Evolutionary conservation across 768 basidiomycete species (phyloP), one percentile per base, ranked within the genome.

Genomic region (Cystobasidiopsis lactophilus): DNA sequence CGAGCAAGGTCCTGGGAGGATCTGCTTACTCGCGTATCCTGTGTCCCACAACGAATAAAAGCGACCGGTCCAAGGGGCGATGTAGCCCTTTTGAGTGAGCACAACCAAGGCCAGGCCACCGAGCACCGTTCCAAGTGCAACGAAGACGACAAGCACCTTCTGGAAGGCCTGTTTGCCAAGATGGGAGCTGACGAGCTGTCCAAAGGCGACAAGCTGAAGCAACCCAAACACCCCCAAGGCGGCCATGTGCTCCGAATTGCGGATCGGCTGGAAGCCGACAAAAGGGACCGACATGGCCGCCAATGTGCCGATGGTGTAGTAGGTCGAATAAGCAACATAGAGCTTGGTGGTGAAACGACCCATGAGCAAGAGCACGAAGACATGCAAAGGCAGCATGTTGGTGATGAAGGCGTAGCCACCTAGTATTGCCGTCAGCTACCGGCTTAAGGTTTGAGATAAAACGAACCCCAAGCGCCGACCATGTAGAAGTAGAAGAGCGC

Each of bases 1-100:
- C 91, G 93, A 13, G 21, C 24, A 27, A 46, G 21, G 11, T 14
- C 11, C 14, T 27, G 24, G 24, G 44, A 59, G 47, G 50, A n/a
- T n/a, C n/a, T n/a, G n/a, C n/a, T n/a, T n/a, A n/a, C n/a, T n/a
- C n/a, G 93, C 93, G 63, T 98, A 98, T 30, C 86, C 91, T 0
- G 91, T 96, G 66, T 98, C 93, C 93, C 93, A 98, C 2, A 98
- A 72, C 0, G 88, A 93, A 68, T 98, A 98, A 74, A 98, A 96
- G 53, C 93, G 80, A 37, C 93, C 93, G n/a, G 91, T 96, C 89
- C 93, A 98, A 0, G 91, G 91, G 3, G 91, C 89, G 60, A 98
- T 96, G 76, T 78, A 83, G 19, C 89, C 91, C 55, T 79, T 82
- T 69, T 84, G 82, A 0, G 91, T 95, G 57, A 96, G 74, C 45